Conservation (phyloP, 805 yeast genomes). For the Barnettozyma populi region DNA sequence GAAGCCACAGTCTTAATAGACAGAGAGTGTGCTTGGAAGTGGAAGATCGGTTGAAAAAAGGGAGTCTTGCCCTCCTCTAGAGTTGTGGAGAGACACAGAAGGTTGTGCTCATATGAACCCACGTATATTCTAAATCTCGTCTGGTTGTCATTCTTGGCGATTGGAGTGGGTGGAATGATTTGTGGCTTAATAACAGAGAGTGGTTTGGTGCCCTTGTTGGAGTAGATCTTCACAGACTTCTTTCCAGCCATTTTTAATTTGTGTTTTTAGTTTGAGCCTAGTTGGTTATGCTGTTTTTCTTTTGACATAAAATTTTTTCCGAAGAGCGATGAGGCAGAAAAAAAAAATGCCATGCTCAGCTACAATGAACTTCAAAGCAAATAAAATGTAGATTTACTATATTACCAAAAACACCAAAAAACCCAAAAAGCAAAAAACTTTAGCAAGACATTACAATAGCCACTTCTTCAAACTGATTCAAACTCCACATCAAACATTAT, state of each 20-base stretch:
- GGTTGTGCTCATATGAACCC: constrained; percentile 93
- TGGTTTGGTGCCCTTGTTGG: constrained; percentile 6
- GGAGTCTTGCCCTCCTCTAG: constrained; percentile 47
- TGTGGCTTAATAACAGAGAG: constrained; percentile 21
- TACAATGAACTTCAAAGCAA: not conserved
- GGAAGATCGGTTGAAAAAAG: constrained; percentile 88
- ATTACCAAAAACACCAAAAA: not conserved
- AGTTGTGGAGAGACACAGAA: constrained; percentile 77
- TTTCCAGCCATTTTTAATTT: constrained; percentile 3
- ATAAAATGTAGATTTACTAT: not conserved
- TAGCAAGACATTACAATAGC: not conserved
- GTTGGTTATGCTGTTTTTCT: not conserved
- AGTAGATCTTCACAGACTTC: constrained; percentile 8
- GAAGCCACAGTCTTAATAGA: constrained; percentile 82
- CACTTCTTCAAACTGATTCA: not conserved
- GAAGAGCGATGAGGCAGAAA: not conserved
- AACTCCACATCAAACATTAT: not conserved
- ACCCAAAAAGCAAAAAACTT: not conserved
- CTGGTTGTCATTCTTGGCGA: constrained; percentile 21
- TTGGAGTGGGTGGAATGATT: constrained; percentile 16
- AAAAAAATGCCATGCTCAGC: no score
- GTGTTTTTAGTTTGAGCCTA: not conserved
- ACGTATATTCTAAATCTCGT: constrained; percentile 68
- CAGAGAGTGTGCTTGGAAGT: constrained; percentile 89
- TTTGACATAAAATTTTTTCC: constrained; percentile 5